These are phyloP conservation scores for Lomentospora prolificans DNA, from an alignment of 2,329 filamentous ascomycete species.

Conservation along the genomic window DNA sequence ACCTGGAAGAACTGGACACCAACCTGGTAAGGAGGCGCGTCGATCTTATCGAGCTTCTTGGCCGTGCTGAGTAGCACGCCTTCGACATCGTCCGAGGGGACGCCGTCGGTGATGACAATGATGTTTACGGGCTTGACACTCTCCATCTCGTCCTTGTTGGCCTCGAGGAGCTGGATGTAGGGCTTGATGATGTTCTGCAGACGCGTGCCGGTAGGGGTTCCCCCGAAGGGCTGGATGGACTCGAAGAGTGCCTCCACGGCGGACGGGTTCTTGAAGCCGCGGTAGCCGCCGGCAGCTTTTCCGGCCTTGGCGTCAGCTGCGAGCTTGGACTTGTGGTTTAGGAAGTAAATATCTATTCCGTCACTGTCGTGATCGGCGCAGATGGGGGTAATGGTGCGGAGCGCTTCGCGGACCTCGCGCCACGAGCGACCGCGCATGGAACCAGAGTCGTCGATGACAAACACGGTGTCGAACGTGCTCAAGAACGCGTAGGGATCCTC, in stretches of 20 bases:
- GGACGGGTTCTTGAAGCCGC: conserved; percentile 47
- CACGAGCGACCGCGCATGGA: conserved; percentile 75
- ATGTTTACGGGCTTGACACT: conserved; percentile 72
- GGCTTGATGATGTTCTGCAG: conserved; percentile 62
- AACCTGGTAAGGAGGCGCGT: conserved; percentile 70
- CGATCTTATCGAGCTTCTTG: conserved; percentile 56
- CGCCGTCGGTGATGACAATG: conserved; percentile 88
- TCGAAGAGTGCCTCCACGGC: conserved; percentile 62
- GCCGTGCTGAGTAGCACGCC: conserved; percentile 57
- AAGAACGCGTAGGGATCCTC: conserved; percentile 73
- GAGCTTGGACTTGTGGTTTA: conserved; percentile 53
- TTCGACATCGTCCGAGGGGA: conserved; percentile 69
- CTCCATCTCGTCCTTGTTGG: conserved; percentile 28
- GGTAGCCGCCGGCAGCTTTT: conserved; percentile 45
- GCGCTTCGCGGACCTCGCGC: conserved; percentile 61
- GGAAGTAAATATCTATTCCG: conserved; percentile 84
- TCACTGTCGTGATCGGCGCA: conserved; percentile 72
- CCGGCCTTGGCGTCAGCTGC: conserved; percentile 20
- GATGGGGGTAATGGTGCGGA: conserved; percentile 68
- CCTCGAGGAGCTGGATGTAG: conserved; percentile 45
- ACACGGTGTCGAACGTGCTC: conserved; percentile 70
- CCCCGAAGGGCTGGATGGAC: conserved; percentile 51
- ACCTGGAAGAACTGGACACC: conserved; percentile 97
- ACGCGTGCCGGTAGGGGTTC: conserved; percentile 66
- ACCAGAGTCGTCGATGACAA: conserved; percentile 85